Evolutionary conservation across 176 grass and related monocot genomes (phyloP).

Genomic region (Areca catechu): DNA sequence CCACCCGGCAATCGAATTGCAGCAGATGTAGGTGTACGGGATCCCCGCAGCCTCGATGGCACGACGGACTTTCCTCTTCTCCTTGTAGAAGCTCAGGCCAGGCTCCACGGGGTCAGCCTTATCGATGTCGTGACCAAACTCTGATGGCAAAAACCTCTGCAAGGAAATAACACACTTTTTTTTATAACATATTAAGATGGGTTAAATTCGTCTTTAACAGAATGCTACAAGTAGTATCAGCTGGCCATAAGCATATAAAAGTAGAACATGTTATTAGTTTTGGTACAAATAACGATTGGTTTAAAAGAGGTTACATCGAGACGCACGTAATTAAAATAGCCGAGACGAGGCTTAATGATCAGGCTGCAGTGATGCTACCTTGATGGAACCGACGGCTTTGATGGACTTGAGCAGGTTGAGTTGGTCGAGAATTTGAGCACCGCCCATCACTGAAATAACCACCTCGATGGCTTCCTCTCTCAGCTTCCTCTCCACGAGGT

Average conservation of each 20-base stretch:
- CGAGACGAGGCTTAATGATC: too few species aligned
- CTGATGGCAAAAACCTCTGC: conserved; percentile 67
- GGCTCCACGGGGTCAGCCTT: conserved; percentile 57
- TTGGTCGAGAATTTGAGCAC: conserved; percentile 49
- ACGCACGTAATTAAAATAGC: too few species aligned
- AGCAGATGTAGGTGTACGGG: conserved; percentile 67
- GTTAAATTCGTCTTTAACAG: too few species aligned
- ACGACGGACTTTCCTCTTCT: conserved; percentile 48
- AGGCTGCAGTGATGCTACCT: neutral
- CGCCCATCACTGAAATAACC: conserved; percentile 64
- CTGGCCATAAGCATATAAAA: too few species aligned
- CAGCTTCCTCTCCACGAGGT: conserved; percentile 31
- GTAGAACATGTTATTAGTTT: too few species aligned
- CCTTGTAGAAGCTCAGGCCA: conserved; percentile 39
- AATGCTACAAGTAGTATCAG: too few species aligned
- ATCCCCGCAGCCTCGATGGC: conserved; percentile 44
- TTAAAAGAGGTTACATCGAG: too few species aligned
- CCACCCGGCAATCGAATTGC: conserved; percentile 78
- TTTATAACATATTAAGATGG: too few species aligned
- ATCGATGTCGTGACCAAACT: conserved; percentile 79
- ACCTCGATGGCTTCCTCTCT: conserved; percentile 40
- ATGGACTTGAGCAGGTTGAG: conserved; percentile 48
- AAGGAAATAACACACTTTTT: too few species aligned
- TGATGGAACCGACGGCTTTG: conserved; percentile 31
- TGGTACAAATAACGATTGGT: too few species aligned